These are phyloP conservation scores for Gossypium mustelinum DNA, from an alignment of 345 rosid genomes.

Conservation along the genomic window DNA sequence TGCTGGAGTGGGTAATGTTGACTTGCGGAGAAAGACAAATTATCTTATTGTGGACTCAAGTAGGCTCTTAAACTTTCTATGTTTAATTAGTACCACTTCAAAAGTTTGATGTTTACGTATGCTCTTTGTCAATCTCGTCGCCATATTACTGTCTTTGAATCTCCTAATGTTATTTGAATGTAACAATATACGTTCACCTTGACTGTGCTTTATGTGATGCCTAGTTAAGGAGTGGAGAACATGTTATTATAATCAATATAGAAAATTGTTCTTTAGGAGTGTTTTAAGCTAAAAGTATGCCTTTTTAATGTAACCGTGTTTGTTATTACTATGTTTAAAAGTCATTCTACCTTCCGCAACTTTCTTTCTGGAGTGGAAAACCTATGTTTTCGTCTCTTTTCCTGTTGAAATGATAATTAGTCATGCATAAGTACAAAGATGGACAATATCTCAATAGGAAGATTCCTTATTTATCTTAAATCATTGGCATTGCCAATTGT, in stretches of 20 bases:
- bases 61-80: slow-evolving; percentile 31
- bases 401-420: neutral
- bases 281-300: neutral
- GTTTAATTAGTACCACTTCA: slow-evolving; percentile 15
- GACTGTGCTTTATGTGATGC: neutral
- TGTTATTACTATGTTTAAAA: neutral
- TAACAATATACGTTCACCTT: neutral
- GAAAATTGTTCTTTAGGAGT: neutral
- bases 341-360: neutral
- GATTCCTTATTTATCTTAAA: neutral
- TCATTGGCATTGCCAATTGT: neutral
- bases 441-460: neutral
- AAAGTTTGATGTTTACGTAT: neutral
- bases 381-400: neutral
- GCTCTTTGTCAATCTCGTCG: neutral
- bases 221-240: too few species aligned
- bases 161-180: neutral
- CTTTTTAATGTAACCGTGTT: neutral
- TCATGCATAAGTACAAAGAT: neutral
- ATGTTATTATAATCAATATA: too few species aligned
- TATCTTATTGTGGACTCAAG: slow-evolving; percentile 94
- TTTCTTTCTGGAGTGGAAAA: neutral
- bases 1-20: slow-evolving; percentile 99
- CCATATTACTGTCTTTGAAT: neutral
- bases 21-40: slow-evolving; percentile 86